These are phyloP conservation scores for Mycena kentingensis DNA, from an alignment of 768 basidiomycete species.

Conservation along the genomic window DNA sequence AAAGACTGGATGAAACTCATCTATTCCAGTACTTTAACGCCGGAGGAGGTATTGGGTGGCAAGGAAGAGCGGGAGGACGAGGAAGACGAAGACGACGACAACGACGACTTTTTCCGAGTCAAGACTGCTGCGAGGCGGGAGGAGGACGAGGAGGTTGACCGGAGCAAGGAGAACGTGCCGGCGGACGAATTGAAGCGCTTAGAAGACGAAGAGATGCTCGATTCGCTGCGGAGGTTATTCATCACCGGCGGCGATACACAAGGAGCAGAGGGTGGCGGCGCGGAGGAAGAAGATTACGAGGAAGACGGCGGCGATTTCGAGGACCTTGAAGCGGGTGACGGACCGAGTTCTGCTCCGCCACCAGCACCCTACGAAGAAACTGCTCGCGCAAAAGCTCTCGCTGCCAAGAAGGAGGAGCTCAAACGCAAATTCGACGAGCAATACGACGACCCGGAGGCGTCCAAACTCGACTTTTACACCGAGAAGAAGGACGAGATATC, in stretches of 20 bases:
- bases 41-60: slow-evolving; percentile 63
- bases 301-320: slow-evolving; percentile 46
- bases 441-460: slow-evolving; percentile 85
- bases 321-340: slow-evolving; percentile 39
- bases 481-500: slow-evolving; percentile 92
- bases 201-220: slow-evolving; percentile 83
- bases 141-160: slow-evolving; percentile 63
- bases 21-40: slow-evolving; percentile 69
- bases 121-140: slow-evolving; percentile 38
- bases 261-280: slow-evolving; percentile 34
- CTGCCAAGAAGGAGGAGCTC: slow-evolving; percentile 85
- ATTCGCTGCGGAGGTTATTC: slow-evolving; percentile 85
- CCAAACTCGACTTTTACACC: slow-evolving; percentile 86
- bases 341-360: slow-evolving; percentile 28
- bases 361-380: slow-evolving; percentile 31
- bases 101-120: slow-evolving; percentile 78
- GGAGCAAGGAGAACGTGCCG: slow-evolving; percentile 62
- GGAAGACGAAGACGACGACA: slow-evolving; percentile 41
- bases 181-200: slow-evolving; percentile 64
- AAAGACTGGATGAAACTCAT: slow-evolving; percentile 87
- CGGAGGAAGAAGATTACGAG: slow-evolving; percentile 41
- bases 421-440: slow-evolving; percentile 97
- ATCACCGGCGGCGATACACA: slow-evolving; percentile 73
- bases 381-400: slow-evolving; percentile 55
- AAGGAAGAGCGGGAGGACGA: slow-evolving; percentile 29